Evolutionary conservation across 164 flowering plant genomes (phyloP), one percentile per base, ranked within the genome.

Genomic region (Santalum album): DNA sequence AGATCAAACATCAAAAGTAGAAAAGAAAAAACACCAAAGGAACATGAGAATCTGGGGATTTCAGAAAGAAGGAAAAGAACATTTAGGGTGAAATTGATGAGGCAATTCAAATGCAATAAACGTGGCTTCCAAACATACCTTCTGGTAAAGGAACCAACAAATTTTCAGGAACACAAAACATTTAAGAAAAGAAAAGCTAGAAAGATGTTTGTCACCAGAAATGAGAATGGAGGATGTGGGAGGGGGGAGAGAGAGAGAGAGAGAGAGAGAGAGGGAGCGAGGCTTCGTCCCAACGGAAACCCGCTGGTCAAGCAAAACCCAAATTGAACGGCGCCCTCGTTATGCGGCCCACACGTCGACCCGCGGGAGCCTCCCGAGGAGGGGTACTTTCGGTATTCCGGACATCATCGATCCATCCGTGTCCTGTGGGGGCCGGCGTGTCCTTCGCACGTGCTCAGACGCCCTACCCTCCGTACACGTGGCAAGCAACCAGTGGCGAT

Each of bases 301-400:
- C 51, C 62, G 62, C 44, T 51, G 43, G 62, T 51, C 56, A 52
- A 52, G 62, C 53, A 18, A 29, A 57, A 16, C 25, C 32, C 57
- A 54, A 25, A 25, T 22, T 17, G 53, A 48, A 53, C 50, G 62
- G 56, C 36, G 42, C 15, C 56, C 56, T 19, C 14, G 2, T 17
- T 25, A 26, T 29, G 38, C 56, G 62, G 39, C 50, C 15, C 43
- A 51, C 62, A 51, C 56, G 62, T 59, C 62, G 16, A 21, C 49
- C 49, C 34, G 34, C 34, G 34, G 6, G 4, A 17, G 7, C 14
- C 19, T 21, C 21, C 24, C 42, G 3, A 15, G 12, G 3, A 38
- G 17, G 42, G 42, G 12, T 16, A 38, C 16, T 38, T 38, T 38
- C 42, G 42, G 42, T 1, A 38, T 38, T 15, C 4, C 42, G 17